A percentile compares a stretch with the other conserved stretches of the same genome.
Conservation (phyloP, 305 asterid genomes). For the Fraxinus sp. region DNA sequence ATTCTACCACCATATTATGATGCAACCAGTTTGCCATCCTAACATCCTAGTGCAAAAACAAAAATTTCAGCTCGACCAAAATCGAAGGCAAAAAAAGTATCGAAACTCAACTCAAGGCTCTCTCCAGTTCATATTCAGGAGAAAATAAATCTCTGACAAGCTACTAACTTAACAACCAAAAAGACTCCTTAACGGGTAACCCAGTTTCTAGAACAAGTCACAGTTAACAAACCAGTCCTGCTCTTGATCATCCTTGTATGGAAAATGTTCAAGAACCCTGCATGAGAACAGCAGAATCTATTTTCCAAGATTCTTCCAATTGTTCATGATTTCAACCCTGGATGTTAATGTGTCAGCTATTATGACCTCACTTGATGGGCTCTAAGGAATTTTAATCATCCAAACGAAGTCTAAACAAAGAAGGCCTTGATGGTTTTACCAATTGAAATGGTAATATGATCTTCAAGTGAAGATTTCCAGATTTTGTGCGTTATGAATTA, state of each 20-base stretch:
- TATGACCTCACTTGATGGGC: slow-evolving; percentile 13
- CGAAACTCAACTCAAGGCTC: not conserved
- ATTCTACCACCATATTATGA: not conserved
- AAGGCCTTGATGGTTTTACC: not conserved
- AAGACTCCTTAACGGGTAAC: not conserved
- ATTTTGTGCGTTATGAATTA: slow-evolving; percentile 13
- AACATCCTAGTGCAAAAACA: not conserved
- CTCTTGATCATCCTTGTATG: slow-evolving; percentile 15
- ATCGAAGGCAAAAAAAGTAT: not conserved
- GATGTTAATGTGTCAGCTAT: slow-evolving; percentile 7
- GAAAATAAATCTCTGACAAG: not conserved
- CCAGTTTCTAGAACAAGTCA: slow-evolving; percentile 17
- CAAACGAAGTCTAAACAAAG: not conserved
- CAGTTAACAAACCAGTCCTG: slow-evolving; percentile 18
- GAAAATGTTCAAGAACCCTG: slow-evolving; percentile 26
- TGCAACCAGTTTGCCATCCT: not conserved
- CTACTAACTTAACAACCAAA: not conserved
- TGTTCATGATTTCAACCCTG: slow-evolving; percentile 22
- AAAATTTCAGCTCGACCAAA: not conserved
- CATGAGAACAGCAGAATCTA: slow-evolving; percentile 25
- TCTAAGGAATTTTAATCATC: not conserved
- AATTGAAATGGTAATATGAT: not conserved
- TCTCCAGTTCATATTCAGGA: not conserved
- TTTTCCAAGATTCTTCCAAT: slow-evolving; percentile 27
- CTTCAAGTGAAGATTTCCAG: slow-evolving; percentile 13